Conservation (phyloP, 2,329 filamentous ascomycete genomes). For the Grosmannia huntii region DNA sequence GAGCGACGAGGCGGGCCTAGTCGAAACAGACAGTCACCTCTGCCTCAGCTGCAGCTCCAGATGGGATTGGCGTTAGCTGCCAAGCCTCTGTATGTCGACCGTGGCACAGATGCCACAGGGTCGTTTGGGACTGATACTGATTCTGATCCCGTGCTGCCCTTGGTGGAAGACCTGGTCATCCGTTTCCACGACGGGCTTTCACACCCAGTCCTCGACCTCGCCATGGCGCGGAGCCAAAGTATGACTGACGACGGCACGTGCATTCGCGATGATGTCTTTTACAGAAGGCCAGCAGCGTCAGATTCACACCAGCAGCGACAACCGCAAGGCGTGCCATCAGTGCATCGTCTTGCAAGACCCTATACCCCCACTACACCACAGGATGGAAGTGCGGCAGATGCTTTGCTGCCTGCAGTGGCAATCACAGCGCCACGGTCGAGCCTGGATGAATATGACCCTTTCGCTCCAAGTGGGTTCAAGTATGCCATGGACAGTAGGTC, state of each 20-base stretch:
- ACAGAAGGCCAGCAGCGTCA: background rate
- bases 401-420: background rate
- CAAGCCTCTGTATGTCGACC: slow-evolving; percentile 21
- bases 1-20: background rate
- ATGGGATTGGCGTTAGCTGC: background rate
- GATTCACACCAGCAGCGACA: too few species aligned
- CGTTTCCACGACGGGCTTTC: slow-evolving; percentile 33
- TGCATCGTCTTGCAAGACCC: background rate
- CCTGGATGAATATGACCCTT: slow-evolving; percentile 35
- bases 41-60: background rate
- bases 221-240: slow-evolving; percentile 31
- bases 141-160: slow-evolving; percentile 34
- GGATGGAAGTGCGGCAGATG: background rate
- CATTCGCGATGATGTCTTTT: background rate
- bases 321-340: background rate
- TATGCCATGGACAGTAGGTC: background rate
- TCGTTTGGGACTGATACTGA: slow-evolving; percentile 6
- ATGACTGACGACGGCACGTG: slow-evolving; percentile 2
- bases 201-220: slow-evolving; percentile 30
- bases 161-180: slow-evolving; percentile 44
- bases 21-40: background rate
- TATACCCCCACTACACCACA: slow-evolving; percentile 4
- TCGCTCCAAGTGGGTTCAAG: slow-evolving; percentile 13
- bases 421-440: background rate
- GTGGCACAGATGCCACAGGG: slow-evolving; percentile 25